Conservation (phyloP, 306 rosid genomes). For the Cyclanthera cordifolia region DNA sequence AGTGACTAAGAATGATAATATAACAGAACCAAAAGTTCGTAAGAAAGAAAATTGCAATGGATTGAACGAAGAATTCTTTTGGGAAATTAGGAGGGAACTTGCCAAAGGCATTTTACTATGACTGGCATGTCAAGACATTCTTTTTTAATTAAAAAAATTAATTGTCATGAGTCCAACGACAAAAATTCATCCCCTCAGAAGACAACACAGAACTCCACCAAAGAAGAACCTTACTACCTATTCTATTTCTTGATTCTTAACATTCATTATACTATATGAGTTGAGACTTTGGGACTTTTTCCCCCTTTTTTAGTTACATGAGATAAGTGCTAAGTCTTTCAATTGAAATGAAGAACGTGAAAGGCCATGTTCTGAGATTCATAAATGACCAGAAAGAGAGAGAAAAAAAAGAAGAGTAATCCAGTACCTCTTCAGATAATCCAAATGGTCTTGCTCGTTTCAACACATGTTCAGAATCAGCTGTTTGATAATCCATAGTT, state of each 20-base stretch:
- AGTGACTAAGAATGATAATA: neutral
- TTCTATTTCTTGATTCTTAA: neutral
- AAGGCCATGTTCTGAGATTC: neutral
- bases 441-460: constrained; percentile 93
- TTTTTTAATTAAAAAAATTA: no score
- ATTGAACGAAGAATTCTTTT: neutral
- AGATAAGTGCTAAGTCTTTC: neutral
- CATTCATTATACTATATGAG: neutral
- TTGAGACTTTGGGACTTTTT: neutral
- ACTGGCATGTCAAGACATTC: neutral
- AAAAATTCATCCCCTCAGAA: no score
- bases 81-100: neutral
- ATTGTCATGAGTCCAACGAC: no score
- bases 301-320: neutral
- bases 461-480: constrained; percentile 88
- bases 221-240: neutral
- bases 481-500: constrained; percentile 90
- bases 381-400: neutral
- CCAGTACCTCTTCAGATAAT: constrained; percentile 72
- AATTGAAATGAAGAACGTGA: neutral
- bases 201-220: no score
- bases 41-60: neutral
- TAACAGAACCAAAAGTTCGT: neutral
- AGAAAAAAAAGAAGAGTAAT: neutral
- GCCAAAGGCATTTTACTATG: neutral